Evolutionary conservation across 2,329 filamentous ascomycete species (phyloP).

Genomic region (Arthrobotrys megalospora): DNA sequence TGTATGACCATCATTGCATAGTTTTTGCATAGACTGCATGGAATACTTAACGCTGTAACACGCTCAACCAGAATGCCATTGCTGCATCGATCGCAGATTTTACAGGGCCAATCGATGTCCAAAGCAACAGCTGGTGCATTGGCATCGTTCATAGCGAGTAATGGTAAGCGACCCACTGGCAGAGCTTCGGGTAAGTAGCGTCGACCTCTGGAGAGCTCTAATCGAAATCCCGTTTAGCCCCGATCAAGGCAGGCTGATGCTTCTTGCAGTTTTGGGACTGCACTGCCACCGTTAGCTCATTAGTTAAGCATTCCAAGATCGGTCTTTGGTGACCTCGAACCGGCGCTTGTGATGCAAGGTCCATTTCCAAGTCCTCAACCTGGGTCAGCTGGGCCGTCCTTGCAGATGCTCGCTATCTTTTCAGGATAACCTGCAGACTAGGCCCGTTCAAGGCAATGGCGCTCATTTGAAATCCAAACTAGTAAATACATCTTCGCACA

Average conservation of each 20-base stretch:
- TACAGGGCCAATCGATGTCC: constrained; percentile 47
- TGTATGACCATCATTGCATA: constrained; percentile 21
- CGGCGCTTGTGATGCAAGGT: constrained; percentile 52
- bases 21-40: background rate
- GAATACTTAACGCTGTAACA: constrained; percentile 1
- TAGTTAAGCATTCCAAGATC: constrained; percentile 37
- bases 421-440: constrained; percentile 21
- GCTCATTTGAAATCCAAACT: constrained; percentile 9
- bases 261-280: constrained; percentile 41
- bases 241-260: constrained; percentile 29
- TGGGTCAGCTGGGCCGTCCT: constrained; percentile 43
- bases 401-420: constrained; percentile 16
- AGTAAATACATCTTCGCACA: constrained; percentile 8
- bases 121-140: constrained; percentile 40
- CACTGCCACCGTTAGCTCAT: constrained; percentile 44
- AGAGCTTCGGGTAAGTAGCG: constrained; percentile 26
- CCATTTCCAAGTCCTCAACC: constrained; percentile 29
- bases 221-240: constrained; percentile 40
- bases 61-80: constrained; percentile 25
- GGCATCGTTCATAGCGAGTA: constrained; percentile 59
- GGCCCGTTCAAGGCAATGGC: constrained; percentile 7
- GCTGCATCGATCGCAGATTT: constrained; percentile 44
- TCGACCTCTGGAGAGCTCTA: constrained; percentile 32
- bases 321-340: constrained; percentile 21
- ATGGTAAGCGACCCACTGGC: constrained; percentile 50